Conservation (phyloP, 768 basidiomycete genomes). For the Leucosporidium yakuticum region DNA sequence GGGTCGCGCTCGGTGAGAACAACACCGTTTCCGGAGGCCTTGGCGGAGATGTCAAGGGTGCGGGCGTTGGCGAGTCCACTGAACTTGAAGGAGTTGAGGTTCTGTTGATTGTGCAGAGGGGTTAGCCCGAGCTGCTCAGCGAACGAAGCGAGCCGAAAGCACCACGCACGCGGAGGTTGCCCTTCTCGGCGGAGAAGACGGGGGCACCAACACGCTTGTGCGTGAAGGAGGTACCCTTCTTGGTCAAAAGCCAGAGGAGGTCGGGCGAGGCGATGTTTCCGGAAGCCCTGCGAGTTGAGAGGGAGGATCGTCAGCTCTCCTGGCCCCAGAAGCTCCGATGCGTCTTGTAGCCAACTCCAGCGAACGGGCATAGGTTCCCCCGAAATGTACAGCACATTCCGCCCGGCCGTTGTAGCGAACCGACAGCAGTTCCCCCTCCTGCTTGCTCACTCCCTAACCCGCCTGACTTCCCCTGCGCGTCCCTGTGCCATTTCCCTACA, state of each 20-base stretch:
- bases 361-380: constrained; percentile 1
- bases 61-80: constrained; percentile 44
- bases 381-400: no score
- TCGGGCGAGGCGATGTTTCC: constrained; percentile 11
- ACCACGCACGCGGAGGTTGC: constrained; percentile 6
- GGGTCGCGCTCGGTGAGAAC: constrained; percentile 16
- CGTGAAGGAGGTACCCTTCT: constrained; percentile 3
- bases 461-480: no score
- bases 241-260: constrained; percentile 17
- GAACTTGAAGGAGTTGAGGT: constrained; percentile 44
- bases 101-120: constrained; percentile 2
- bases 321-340: no score
- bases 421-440: no score
- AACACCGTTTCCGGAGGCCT: constrained; percentile 21
- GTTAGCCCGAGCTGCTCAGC: background rate
- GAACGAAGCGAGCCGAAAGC: background rate
- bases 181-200: constrained; percentile 11
- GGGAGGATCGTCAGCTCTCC: no score
- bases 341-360: background rate
- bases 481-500: no score
- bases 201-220: constrained; percentile 3
- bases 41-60: constrained; percentile 24
- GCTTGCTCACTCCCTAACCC: no score
- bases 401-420: no score
- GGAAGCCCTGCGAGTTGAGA: background rate